A percentile compares a stretch with the other conserved stretches of the same genome.
Evolutionary conservation across 2,329 filamentous ascomycete species (phyloP).

Genomic region (Magnaporthiopsis incrustans): DNA sequence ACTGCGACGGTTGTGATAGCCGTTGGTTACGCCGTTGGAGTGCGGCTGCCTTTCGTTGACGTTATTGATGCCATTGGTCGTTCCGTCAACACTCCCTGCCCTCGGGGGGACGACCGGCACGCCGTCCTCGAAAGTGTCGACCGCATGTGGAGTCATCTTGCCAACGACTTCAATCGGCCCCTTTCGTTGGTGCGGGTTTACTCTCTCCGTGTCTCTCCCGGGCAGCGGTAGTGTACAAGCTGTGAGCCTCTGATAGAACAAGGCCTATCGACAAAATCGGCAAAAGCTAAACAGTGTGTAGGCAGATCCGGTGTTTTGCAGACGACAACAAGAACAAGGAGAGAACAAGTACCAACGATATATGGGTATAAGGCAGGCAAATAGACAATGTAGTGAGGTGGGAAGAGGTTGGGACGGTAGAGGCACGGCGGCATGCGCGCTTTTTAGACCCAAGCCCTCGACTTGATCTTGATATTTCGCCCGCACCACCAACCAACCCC

Average conservation of each 20-base stretch:
- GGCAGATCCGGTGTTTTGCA: too few species aligned
- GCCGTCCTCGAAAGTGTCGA: slow-evolving; percentile 1
- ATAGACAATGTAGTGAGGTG: background rate
- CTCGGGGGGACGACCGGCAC: too few species aligned
- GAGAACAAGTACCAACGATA: background rate
- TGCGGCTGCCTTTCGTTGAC: slow-evolving; percentile 7
- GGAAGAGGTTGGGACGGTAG: background rate
- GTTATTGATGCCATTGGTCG: slow-evolving; percentile 4
- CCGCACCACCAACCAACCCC: background rate
- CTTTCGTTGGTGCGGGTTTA: background rate
- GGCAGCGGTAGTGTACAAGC: too few species aligned
- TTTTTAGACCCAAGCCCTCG: background rate
- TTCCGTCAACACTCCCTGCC: background rate
- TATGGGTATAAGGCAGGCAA: background rate
- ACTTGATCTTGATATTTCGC: background rate
- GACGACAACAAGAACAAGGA: background rate
- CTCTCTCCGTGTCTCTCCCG: too few species aligned
- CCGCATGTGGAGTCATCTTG: slow-evolving; percentile 6
- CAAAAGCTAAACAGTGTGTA: too few species aligned
- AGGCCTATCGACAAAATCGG: too few species aligned
- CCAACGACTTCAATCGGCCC: background rate
- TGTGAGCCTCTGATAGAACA: too few species aligned
- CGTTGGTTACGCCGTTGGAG: slow-evolving; percentile 4
- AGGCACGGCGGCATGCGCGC: background rate
- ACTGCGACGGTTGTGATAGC: background rate